Evolutionary conservation across 345 rosid species (phyloP), one percentile per base, ranked within the genome.

Genomic region (Cardamine chenopodiifolia): DNA sequence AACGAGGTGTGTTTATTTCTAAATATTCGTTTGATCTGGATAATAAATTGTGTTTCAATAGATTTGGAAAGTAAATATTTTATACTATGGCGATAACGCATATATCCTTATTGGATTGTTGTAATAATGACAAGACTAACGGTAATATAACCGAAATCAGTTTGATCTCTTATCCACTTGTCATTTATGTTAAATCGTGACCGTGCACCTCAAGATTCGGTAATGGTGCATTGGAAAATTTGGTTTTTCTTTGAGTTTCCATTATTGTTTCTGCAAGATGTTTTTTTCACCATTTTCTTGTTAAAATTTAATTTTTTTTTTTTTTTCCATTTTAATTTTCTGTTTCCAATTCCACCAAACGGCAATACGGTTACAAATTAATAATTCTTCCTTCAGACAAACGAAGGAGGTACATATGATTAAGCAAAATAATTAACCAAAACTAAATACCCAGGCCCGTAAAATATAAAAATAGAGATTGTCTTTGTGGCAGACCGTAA

Each of bases 101-200:
- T 9, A 35, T 47, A 62, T 71, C 61, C 11, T 14, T 14, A 4
- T 35, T 8, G 8, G 61, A 17, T 34, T 25, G 10, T 18, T 37
- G 45, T 18, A 61, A 25, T 26, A 26, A 62, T 50, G 23, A 20
- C 68, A 49, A 26, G 60, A 25, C 11, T 7, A 72, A 39, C 76
- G 56, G 23, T 49, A 17, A 17, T 10, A 63, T 26, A 63, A 2
- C 68, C 5, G 12, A 42, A 17, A 44, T 44, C 39, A 26, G 37
- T 63, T 42, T 25, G 2, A 25, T 42, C 13, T 11, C 28, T 34
- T 22, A 61, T 61, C 19, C 14, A 37, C 2, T 9, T 17, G 1
- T 18, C 42, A 31, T 34, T 34, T 3, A 59, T 34, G 22, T 2
- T 19, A 22, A 39, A 22, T 20, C 7, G 29, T 61, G 48, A 61